Evolutionary conservation across 1,284 basidiomycete genomes (phyloP).

Genomic region (Melampsora larici-populina): DNA sequence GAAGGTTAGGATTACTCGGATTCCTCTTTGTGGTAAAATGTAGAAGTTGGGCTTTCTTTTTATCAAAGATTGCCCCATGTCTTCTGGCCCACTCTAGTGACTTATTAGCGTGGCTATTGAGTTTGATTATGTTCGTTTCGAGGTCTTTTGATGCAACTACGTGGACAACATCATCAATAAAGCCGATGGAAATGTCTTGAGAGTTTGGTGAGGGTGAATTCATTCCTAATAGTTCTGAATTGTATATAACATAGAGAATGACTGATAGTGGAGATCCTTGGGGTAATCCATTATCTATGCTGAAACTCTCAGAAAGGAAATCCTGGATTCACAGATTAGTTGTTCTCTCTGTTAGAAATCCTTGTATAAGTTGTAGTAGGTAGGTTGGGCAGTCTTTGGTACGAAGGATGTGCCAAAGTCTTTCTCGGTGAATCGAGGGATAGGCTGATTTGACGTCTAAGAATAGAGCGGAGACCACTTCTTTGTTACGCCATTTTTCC

Average conservation of each 20-base stretch:
- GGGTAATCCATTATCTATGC: not conserved
- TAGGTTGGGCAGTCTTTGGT: not conserved
- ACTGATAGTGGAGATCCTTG: slow-evolving; percentile 21
- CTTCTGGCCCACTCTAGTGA: slow-evolving; percentile 3
- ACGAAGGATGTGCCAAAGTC: not conserved
- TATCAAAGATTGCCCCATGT: slow-evolving; percentile 8
- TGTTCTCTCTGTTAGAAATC: not conserved
- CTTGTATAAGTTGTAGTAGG: not conserved
- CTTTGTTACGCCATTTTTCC: not conserved
- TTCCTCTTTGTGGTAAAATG: no score
- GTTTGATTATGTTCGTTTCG: not conserved
- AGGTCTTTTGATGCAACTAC: not conserved
- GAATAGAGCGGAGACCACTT: not conserved
- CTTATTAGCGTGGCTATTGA: not conserved
- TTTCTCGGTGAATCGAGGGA: not conserved
- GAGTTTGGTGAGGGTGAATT: not conserved
- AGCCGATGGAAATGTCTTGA: not conserved
- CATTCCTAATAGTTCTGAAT: not conserved
- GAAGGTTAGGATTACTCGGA: no score
- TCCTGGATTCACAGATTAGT: not conserved
- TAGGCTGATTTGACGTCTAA: not conserved
- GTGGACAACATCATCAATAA: slow-evolving; percentile 20
- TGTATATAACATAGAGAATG: not conserved
- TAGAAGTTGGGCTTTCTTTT: slow-evolving; percentile 7
- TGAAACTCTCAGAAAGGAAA: not conserved